Percentiles rank a stretch among this genome's conserved stretches.
Conservation (phyloP, 2,329 filamentous ascomycete species). For the Neonectria sp. region DNA sequence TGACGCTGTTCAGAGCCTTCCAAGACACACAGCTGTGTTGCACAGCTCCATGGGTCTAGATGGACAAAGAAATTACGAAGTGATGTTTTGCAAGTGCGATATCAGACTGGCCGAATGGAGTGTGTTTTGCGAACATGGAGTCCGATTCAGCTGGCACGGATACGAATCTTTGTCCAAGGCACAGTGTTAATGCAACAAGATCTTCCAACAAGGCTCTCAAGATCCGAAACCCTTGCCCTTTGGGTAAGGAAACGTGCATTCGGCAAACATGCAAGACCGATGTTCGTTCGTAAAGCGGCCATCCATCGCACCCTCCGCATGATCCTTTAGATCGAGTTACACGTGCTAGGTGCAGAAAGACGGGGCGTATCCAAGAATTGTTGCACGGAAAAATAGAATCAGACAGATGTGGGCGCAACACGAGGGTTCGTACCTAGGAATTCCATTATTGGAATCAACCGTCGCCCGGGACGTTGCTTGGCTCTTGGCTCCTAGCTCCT, state of each 20-base stretch:
- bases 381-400: constrained; percentile 24
- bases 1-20: constrained; percentile 31
- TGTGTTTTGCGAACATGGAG: constrained; percentile 42
- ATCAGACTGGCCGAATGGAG: constrained; percentile 38
- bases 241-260: constrained; percentile 38
- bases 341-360: constrained; percentile 26
- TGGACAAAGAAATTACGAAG: constrained; percentile 28
- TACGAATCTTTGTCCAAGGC: constrained; percentile 25
- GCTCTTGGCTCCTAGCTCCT: constrained; percentile 14
- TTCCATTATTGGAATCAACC: constrained; percentile 29
- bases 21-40: constrained; percentile 31
- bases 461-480: constrained; percentile 20
- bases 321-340: constrained; percentile 42
- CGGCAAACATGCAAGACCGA: constrained; percentile 37
- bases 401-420: constrained; percentile 15
- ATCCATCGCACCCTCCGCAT: constrained; percentile 43
- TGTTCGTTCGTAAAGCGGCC: constrained; percentile 35
- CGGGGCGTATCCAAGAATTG: constrained; percentile 23
- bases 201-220: constrained; percentile 8
- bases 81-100: constrained; percentile 46
- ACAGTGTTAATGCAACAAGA: constrained; percentile 28
- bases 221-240: constrained; percentile 39
- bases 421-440: constrained; percentile 3
- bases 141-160: constrained; percentile 24
- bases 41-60: constrained; percentile 31